Evolutionary conservation across 768 basidiomycete genomes (phyloP).

Genomic region (Gloeophyllum trabeum): DNA sequence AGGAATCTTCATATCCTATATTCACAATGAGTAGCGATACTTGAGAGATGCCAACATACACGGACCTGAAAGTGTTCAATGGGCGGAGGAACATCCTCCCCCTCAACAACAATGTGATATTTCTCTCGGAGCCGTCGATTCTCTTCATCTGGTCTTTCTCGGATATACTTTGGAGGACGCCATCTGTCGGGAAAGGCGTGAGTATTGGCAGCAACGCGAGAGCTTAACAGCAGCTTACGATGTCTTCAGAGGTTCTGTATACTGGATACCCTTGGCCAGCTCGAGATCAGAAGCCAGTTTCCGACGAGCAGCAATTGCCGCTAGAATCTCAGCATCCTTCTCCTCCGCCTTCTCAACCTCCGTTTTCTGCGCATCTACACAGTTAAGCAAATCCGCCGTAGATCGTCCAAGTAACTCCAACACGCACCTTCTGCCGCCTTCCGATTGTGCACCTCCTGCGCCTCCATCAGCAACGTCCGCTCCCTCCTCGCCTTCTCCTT

Average conservation of each 20-base stretch:
- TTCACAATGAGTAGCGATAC: conserved; percentile 5
- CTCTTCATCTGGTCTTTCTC: conserved; percentile 56
- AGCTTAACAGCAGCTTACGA: conserved; percentile 39
- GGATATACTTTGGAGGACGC: conserved; percentile 78
- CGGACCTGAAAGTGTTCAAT: conserved; percentile 78
- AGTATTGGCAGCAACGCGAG: background rate
- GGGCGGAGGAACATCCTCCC: conserved; percentile 87
- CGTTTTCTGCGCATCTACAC: conserved; percentile 77
- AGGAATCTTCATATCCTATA: conserved; percentile 98
- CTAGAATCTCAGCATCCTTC: conserved; percentile 82
- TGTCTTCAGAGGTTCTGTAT: conserved; percentile 76
- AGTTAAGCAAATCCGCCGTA: conserved; percentile 2
- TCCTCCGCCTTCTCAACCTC: conserved; percentile 80
- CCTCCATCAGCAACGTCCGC: conserved; percentile 81
- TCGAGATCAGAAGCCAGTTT: conserved; percentile 92
- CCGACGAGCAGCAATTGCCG: conserved; percentile 82
- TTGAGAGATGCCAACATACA: background rate
- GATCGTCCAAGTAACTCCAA: background rate
- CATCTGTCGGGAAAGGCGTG: conserved; percentile 42
- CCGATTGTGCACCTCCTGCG: conserved; percentile 85
- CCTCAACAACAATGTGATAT: conserved; percentile 91
- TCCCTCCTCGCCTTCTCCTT: conserved; percentile 74
- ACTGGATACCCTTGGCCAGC: conserved; percentile 85
- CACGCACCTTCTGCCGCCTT: conserved; percentile 70
- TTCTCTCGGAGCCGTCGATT: conserved; percentile 74